A percentile compares a stretch with the other conserved stretches of the same genome.
These are phyloP conservation scores for Xylaria sp. DNA, from an alignment of 2,329 filamentous ascomycete genomes.

Conservation along the genomic window DNA sequence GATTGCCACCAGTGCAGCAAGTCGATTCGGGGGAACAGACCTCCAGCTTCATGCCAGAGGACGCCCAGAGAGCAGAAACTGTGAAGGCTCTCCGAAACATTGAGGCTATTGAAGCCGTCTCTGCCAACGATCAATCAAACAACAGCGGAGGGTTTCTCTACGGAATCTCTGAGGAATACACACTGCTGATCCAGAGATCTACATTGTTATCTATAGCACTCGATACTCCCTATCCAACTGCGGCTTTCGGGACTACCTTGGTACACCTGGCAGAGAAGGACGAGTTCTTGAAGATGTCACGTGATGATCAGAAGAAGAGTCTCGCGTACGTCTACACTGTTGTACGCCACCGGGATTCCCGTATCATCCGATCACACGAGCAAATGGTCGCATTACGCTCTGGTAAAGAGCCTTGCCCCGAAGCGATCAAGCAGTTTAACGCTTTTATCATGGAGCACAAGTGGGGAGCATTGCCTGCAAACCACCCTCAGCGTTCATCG, in stretches of 20 bases:
- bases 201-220: conserved; percentile 3
- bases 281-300: conserved; percentile 31
- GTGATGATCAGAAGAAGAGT: conserved; percentile 34
- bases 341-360: conserved; percentile 20
- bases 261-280: conserved; percentile 32
- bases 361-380: conserved; percentile 30
- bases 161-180: conserved; percentile 2
- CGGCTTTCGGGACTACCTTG: conserved; percentile 24
- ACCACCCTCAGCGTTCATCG: conserved; percentile 17
- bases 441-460: not conserved
- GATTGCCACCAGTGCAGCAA: not conserved
- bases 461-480: not conserved
- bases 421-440: conserved; percentile 30
- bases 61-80: not conserved
- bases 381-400: conserved; percentile 35
- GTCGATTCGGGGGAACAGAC: not conserved
- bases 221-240: not conserved
- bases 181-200: conserved; percentile 1
- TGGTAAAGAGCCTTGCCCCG: conserved; percentile 25
- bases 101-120: conserved; percentile 17
- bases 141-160: conserved; percentile 22
- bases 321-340: conserved; percentile 37
- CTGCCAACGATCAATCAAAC: conserved; percentile 23
- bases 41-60: too few relatives aligned
- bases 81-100: conserved; percentile 26